Conservation (phyloP, 2,329 filamentous ascomycete genomes). For the Penicillium sp. region DNA sequence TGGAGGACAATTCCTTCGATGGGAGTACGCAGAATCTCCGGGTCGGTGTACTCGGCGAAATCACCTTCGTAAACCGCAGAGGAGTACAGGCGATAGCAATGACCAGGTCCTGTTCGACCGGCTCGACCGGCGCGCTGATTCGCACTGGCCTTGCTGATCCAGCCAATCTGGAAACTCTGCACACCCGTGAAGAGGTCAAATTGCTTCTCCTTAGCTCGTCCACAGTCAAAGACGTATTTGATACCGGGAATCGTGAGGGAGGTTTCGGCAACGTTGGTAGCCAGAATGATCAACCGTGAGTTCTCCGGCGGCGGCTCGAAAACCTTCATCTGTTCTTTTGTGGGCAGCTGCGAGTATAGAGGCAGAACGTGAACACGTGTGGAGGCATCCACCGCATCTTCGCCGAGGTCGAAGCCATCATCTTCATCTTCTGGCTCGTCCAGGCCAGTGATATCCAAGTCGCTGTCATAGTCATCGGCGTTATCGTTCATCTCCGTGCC, state of each 20-base stretch:
- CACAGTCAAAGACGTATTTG: slow-evolving; percentile 92
- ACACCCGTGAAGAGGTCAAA: slow-evolving; percentile 87
- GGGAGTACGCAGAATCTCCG: slow-evolving; percentile 84
- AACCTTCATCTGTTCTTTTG: slow-evolving; percentile 82
- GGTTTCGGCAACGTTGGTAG: slow-evolving; percentile 95
- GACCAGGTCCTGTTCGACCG: slow-evolving; percentile 88
- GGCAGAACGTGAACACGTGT: slow-evolving; percentile 82
- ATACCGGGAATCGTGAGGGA: slow-evolving; percentile 95
- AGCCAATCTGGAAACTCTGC: slow-evolving; percentile 89
- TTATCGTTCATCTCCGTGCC: slow-evolving; percentile 47
- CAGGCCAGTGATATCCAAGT: slow-evolving; percentile 58
- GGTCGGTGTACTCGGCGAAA: slow-evolving; percentile 78
- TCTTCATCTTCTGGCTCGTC: slow-evolving; percentile 57
- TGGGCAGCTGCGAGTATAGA: slow-evolving; percentile 86
- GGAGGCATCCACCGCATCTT: slow-evolving; percentile 54
- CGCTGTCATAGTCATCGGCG: slow-evolving; percentile 51
- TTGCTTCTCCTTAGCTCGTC: slow-evolving; percentile 83
- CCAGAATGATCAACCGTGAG: slow-evolving; percentile 78
- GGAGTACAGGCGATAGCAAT: slow-evolving; percentile 92
- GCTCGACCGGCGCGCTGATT: slow-evolving; percentile 89
- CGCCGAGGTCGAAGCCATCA: slow-evolving; percentile 66
- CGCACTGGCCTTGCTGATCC: slow-evolving; percentile 96
- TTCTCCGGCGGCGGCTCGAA: slow-evolving; percentile 82
- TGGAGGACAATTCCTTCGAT: slow-evolving; percentile 90
- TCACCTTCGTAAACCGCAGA: slow-evolving; percentile 87